Base-by-base conservation (phyloP, 1,284 basidiomycete genomes). In the Mixia osmundae region DNA sequence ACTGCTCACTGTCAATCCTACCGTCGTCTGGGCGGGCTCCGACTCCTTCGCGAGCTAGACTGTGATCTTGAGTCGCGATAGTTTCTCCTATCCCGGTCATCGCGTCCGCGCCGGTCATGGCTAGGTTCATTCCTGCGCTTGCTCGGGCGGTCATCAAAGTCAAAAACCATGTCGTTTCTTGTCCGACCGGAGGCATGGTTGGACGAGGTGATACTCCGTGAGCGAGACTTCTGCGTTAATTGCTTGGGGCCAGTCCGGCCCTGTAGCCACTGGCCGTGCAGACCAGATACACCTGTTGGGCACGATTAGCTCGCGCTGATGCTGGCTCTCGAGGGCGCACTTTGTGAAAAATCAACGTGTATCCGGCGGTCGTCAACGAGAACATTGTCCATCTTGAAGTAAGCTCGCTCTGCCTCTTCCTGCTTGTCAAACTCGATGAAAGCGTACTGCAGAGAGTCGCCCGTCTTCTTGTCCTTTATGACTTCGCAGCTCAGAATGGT, bases 361-460 rank as follows among this genome's bases (percentile, higher is more conserved):
- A 99, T 97, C 15, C 91, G 69, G 12, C 87, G 69, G 57, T 99
- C 91, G 54, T 99, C 89, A n/a, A 99, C 78, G 6, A 99, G 63
- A 0, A 97, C 89, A 51, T 94, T 95, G 56, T 97, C 89, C 89
- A 99, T 99, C 58, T 95, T 97, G 62, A 94, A 87, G 57, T 97
- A 99, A 11, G 83, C 89, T 72, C 83, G 72, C 54, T 97, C 89
- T 2, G 89, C 87, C 28, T 83, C 74, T 41, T 83, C 78, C 32
- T 73, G 63, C 54, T 77, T 76, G 54, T 91, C 85, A 59, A 94
- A 99, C 58, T 97, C 91, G 50, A 99, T 85, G 52, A 99, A 97
- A 2, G 91, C 89, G 54, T 97, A 99, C 55, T 97, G 89, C 42
- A 99, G 58, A 28, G 76, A 82, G 56, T 97, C 91, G 1, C 89